Evolutionary conservation across 352 stramenopile species (phyloP), one percentile per base, ranked within the genome.

Genomic region (Phytophthora cryptogea): DNA sequence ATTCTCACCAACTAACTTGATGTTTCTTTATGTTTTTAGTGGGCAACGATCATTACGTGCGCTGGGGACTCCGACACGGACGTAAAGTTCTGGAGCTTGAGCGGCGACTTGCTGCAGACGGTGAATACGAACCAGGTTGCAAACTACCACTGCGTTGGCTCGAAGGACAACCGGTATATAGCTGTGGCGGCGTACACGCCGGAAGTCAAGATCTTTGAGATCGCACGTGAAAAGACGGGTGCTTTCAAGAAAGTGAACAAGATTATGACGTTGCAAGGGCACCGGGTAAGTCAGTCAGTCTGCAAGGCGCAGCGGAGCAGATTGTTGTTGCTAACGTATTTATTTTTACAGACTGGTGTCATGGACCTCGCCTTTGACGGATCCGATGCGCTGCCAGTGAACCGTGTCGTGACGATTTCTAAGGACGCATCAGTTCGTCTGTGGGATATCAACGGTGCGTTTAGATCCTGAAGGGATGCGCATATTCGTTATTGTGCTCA

Each of bases 131-230:
- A 93, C 61, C 82, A 93, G 57, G 80, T 93, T 35, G 63, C 76
- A 41, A 92, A 91, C 60, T 92, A 89, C 60, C 84, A 93, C 62
- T 88, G 76, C 53, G 68, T 93, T 5, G 78, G 71, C 3, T 93
- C 84, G 27, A 90, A 89, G 54, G 84, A 93, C 71, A 93, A 91
- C 50, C 80, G 84, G 4, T 93, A 86, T 59, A 81, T 93, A 48
- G 81, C 84, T 16, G 79, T 93, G 16, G 84, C 84, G 14, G 81
- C 81, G 8, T 93, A 91, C 68, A 93, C 84, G 4, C 84, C 84
- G 8, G 84, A 93, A 30, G 84, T 91, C 47, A 90, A 90, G 68
- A 93, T 93, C 44, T 88, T 89, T 33, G 84, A 93, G 49, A 90
- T 93, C 49, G 72, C 70, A 20, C 84, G 84, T 17, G 83, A 90